phyloP scores from a whole-genome alignment of 805 yeast species.

The Starmerella potacharoeniae region DNA sequence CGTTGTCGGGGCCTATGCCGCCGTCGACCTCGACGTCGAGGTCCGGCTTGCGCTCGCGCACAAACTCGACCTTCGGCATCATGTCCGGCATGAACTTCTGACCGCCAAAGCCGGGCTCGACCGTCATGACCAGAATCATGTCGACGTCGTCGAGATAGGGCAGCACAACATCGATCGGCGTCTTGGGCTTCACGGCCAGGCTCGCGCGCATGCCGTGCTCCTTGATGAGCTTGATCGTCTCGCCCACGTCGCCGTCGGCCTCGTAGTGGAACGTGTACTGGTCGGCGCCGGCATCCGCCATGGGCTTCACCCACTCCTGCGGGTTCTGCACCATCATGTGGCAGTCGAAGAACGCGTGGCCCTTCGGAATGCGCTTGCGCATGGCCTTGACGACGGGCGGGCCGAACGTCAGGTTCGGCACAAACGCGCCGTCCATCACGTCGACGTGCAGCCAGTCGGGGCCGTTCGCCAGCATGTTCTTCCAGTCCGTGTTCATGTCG shows the following conservation, averaged over 20 bases:
- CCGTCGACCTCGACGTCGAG: slow-evolving; percentile 94
- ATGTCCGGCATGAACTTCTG: slow-evolving; percentile 88
- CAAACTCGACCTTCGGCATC: slow-evolving; percentile 86
- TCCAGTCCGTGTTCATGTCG: slow-evolving; percentile 77
- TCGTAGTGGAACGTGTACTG: slow-evolving; percentile 95
- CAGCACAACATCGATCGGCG: slow-evolving; percentile 70
- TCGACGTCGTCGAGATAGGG: slow-evolving; percentile 70
- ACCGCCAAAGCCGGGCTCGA: slow-evolving; percentile 98
- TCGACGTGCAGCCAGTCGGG: slow-evolving; percentile 98
- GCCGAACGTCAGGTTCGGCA: slow-evolving; percentile 91
- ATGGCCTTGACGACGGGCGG: slow-evolving; percentile 75
- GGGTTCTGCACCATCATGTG: slow-evolving; percentile 97
- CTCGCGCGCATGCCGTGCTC: slow-evolving; percentile 82
- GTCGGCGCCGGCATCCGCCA: slow-evolving; percentile 90
- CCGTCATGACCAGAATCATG: slow-evolving; percentile 96
- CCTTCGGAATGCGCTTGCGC: slow-evolving; percentile 65
- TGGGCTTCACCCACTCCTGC: slow-evolving; percentile 84
- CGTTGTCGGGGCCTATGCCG: slow-evolving; percentile 78
- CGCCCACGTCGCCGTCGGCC: slow-evolving; percentile 62
- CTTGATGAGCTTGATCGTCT: slow-evolving; percentile 64
- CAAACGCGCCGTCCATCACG: slow-evolving; percentile 98
- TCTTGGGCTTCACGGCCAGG: slow-evolving; percentile 87
- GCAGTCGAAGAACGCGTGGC: slow-evolving; percentile 68
- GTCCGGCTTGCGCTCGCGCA: slow-evolving; percentile 63
- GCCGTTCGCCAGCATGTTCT: slow-evolving; percentile 60